A percentile compares a stretch with the other conserved stretches of the same genome.
Evolutionary conservation across 2,329 filamentous ascomycete genomes (phyloP).

Genomic region (Nemania abortiva): DNA sequence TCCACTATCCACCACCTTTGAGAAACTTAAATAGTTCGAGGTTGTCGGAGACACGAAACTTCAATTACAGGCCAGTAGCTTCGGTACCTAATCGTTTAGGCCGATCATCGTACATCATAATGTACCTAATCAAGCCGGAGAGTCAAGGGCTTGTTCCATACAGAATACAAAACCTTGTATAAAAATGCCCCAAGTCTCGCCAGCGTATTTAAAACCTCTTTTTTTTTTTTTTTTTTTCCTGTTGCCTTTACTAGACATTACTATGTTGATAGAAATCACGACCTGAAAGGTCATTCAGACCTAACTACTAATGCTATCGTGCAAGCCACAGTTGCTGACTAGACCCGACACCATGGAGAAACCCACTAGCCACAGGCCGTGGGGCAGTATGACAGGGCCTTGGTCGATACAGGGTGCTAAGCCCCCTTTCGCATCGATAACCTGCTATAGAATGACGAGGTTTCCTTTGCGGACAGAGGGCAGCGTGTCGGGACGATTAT

Average conservation of each 20-base stretch:
- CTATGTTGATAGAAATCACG: background rate
- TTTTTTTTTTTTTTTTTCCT: background rate
- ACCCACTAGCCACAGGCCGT: constrained; percentile 28
- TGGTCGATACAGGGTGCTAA: constrained; percentile 13
- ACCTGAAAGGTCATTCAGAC: background rate
- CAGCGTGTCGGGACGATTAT: background rate
- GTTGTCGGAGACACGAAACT: background rate
- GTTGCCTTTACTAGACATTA: background rate
- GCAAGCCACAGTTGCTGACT: constrained; percentile 8
- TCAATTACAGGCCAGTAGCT: too few relatives aligned
- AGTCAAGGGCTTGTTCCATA: too few relatives aligned
- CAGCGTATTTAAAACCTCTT: too few relatives aligned
- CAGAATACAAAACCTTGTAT: too few relatives aligned
- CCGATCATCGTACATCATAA: too few relatives aligned
- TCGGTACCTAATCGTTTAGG: too few relatives aligned
- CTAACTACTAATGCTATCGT: background rate
- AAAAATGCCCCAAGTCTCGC: too few relatives aligned
- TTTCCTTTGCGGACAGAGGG: background rate
- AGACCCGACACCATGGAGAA: background rate
- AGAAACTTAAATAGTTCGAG: background rate
- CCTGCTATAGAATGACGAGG: constrained; percentile 14
- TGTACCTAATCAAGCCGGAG: too few relatives aligned
- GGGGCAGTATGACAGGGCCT: constrained; percentile 15
- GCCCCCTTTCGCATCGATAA: constrained; percentile 17
- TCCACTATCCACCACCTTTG: background rate